Evolutionary conservation across 148 eudicot genomes (phyloP), one percentile per base, ranked within the genome.

Genomic region (Drosera capensis): DNA sequence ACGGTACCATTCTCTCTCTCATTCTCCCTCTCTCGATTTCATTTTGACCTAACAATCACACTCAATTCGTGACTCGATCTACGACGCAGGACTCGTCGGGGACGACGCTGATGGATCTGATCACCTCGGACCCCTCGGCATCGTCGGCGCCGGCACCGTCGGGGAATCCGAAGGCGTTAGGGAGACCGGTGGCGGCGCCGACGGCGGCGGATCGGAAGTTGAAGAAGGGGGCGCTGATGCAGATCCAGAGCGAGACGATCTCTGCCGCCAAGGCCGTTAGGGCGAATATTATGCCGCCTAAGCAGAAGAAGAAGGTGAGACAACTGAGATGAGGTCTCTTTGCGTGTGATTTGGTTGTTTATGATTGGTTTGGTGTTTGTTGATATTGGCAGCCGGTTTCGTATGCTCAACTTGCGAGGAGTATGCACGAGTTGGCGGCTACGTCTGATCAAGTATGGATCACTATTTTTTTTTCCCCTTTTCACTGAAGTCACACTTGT

Each of bases 201-300:
- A 85, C 67, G 48, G n/a, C 55, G 13, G 14, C 66, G 13, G 93
- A 84, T 50, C 73, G 77, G 63, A 85, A 68, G 48, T 55, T 78
- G 13, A 85, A 71, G 80, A 70, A 42, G 56, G 73, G 65, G 11
- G 71, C 92, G n/a, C 66, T 90, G 34, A 56, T 70, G 80, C 95
- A 85, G 88, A 80, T 85, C 71, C 99, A 90, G 52, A 85, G 72
- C 45, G 99, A 90, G 35, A 85, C 99, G 1, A 70, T 90, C 46
- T 90, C 99, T 11, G 99, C 88, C 52, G 99, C 99, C 3, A 85
- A 77, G 40, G 95, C 99, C 45, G 95, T 81, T 46, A 78, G 95
- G 13, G 76, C 79, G 13, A 79, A 74, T 58, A 79, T 87, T 29
- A 49, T 75, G 75, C 92, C 93, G 50, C 95, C 80, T 44, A 90